Base-by-base conservation (phyloP, 768 basidiomycete species). In the Botryobasidium botryosum region DNA sequence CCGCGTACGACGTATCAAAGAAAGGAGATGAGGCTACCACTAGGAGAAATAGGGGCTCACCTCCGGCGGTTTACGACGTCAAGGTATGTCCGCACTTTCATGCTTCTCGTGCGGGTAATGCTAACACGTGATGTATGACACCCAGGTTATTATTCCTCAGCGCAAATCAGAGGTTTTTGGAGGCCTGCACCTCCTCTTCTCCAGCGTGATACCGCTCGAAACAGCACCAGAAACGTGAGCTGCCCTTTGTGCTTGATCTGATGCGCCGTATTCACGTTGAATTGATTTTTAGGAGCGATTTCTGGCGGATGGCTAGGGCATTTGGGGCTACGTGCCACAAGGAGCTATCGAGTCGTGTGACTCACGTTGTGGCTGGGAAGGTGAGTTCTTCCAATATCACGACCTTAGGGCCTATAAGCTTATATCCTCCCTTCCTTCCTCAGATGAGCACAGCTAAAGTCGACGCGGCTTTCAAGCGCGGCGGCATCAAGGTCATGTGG, bases 391-490 rank as follows among this genome's bases (percentile, higher is more conserved):
- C 31, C 48, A 48, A 45, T 31, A 40, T 33, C 23, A 32, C 26
- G 3, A 5, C 10, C 13, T 35, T 49, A 3, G 42, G 13, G n/a
- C 13, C 27, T 35, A 26, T 35, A 7, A 37, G 12, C 33, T 46
- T 10, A 27, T 26, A 33, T 23, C 35, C 26, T 27, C 35, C 15
- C 28, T 20, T 33, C 18, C 45, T 15, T 49, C 38, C 18, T 17
- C 55, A 91, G 85, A 75, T 75, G 49, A 84, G 85, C 27, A 96
- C 92, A 0, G 79, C 80, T 51, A 99, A 99, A 63, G 88, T 92
- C 1, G 79, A 88, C 56, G 65, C 70, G 44, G 88, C 90, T 1
- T 72, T 79, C 33, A 72, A 72, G 56, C 72, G 74, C n/a, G 75
- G 78, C 5, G 73, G 72, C 20, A 74, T 84, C 56, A 77, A 79